Base-by-base conservation (phyloP, 2,329 filamentous ascomycete genomes). In the Cladobotryum mycophilum region DNA sequence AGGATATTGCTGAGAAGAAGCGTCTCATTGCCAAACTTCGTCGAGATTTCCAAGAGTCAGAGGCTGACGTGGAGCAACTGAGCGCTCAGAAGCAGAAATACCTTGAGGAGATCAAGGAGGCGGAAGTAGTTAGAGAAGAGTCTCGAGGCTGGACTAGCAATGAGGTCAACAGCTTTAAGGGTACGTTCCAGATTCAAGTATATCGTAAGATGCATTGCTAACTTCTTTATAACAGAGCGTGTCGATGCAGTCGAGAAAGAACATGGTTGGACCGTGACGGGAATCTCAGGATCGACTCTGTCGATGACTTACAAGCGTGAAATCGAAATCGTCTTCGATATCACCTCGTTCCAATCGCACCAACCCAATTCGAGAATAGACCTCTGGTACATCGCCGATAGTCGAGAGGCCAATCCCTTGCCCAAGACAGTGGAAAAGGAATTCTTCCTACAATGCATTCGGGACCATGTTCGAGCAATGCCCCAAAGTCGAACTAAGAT, bases 61-160 rank as follows among this genome's bases (percentile, higher is more conserved):
- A 88, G 54, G 67, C 74, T 2, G 74, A 76, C 8, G 81, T 92
- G 15, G 78, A 82, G 53, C 73, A 79, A 2, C 76, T 85, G 42
- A 74, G 77, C 7, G 76, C 83, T 52, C 78, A 82, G 60, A 96
- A 92, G 64, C 70, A 82, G 48, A 78, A 83, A 58, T 89, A 80
- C 57, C 62, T 85, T 30, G 77, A 81, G 25, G 87, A 93, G 44
- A 96, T 95, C 52, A 79, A 82, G 52, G 85, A 89, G 60, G 88
- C 91, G 0, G 90, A 96, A 66, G 84, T 83, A 56, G 76, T 95
- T 22, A 81, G 88, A 55, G 90, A 96, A 65, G 88, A 95, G 61
- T 95, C 87, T 64, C 83, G 91, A 48, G 91, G 92, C 37, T 96
- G 91, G 85, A 92, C 85, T 51, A 81, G 85, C 47, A 84, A 79